phyloP scores from a whole-genome alignment of 2,329 filamentous ascomycete species.

The Pestalotiopsis sp. region DNA sequence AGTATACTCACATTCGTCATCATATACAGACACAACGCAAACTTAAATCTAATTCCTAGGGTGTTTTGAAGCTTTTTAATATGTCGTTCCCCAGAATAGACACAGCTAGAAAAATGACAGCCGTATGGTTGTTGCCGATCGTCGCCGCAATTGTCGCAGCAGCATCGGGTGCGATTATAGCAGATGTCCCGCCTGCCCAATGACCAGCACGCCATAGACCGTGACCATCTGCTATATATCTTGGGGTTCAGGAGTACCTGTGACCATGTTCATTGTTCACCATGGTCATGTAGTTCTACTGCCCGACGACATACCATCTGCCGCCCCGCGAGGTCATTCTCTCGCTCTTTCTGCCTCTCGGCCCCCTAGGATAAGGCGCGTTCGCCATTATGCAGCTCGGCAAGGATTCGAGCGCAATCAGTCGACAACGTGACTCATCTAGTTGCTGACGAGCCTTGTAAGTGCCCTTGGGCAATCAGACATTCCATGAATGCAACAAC shows the following conservation, averaged over 20 bases:
- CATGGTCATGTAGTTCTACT: constrained; percentile 71
- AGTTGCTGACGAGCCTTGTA: not conserved
- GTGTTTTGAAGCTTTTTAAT: too few relatives aligned
- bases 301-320: not conserved
- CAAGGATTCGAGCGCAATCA: constrained; percentile 26
- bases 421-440: not conserved
- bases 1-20: constrained; percentile 27
- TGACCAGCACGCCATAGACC: constrained; percentile 44
- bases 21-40: not conserved
- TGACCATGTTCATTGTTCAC: constrained; percentile 39
- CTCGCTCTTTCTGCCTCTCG: constrained; percentile 63
- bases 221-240: constrained; percentile 67
- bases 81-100: not conserved
- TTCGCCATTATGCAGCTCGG: constrained; percentile 52
- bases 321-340: constrained; percentile 50
- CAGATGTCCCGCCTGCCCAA: constrained; percentile 55
- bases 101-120: constrained; percentile 41
- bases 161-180: constrained; percentile 65
- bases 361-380: constrained; percentile 64
- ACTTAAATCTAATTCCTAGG: too few relatives aligned
- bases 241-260: constrained; percentile 62
- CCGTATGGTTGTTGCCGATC: constrained; percentile 49
- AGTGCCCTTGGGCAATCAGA: not conserved
- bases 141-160: constrained; percentile 65
- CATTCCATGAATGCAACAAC: not conserved